Base-by-base conservation (phyloP, 176 grass and related monocot species). In the Neostapfia colusana region DNA sequence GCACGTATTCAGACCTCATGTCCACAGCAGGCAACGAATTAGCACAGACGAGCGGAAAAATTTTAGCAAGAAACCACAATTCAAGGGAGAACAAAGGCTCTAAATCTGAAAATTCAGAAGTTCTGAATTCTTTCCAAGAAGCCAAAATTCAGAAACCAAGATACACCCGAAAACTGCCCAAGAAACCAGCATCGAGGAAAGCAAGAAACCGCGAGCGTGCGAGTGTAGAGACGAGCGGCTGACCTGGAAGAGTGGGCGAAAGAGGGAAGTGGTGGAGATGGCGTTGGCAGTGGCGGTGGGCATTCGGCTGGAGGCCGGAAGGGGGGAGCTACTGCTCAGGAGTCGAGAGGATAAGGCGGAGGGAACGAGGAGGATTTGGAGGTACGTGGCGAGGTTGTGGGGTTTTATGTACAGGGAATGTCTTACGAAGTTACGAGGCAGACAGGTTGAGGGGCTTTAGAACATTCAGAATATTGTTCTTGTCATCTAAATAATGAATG, bases 281-380 rank as follows among this genome's bases (percentile, higher is more conserved):
- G 90, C 77, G 67, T 93, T 89, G 16, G 83, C 39, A 15, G 80
- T 77, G 20, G 90, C 87, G n/a, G n/a, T n/a, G n/a, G n/a, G n/a
- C 87, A 93, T 89, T 78, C 6, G 9, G 44, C 0, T 3, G 11
- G 31, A 44, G 26, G 24, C 17, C 14, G 62, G 43, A 26, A 28
- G 48, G 14, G 5, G 13, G 5, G 10, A 20, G 25, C 8, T 10
- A 66, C 17, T 21, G n/a, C 13, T 37, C 26, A 8, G 0, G 27
- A 48, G 67, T 6, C 5, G 34, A 25, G 67, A 83, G 74, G 85
- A 88, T 88, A 88, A 83, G 70, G 70, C 67, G 46, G 11, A 69
- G 64, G n/a, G 13, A 21, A 36, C 31, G 28, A 63, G n/a, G 48
- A 55, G 20, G 82, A 45, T 41, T 43, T 70, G n/a, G 18, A 57